Conservation (phyloP, 495 filamentous ascomycete genomes). For the Rostrohypoxylon terebratum region DNA sequence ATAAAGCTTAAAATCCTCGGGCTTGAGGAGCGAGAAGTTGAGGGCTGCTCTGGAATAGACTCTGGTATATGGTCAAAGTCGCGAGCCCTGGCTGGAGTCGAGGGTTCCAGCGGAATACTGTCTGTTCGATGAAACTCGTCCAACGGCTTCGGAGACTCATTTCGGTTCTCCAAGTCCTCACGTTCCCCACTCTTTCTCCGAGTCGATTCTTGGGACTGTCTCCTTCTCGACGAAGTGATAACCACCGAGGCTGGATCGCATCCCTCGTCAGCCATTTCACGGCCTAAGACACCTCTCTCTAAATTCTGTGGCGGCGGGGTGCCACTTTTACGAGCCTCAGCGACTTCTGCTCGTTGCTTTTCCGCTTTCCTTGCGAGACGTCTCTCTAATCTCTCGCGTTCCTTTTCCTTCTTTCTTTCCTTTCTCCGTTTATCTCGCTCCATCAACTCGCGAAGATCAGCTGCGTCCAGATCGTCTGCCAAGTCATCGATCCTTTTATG, state of each 20-base stretch:
- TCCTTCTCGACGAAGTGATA: constrained; percentile 59
- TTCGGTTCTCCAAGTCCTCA: constrained; percentile 31
- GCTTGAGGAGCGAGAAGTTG: constrained; percentile 42
- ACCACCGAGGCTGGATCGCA: constrained; percentile 58
- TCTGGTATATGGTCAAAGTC: constrained; percentile 22
- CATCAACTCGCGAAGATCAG: constrained; percentile 82
- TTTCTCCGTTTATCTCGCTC: constrained; percentile 83
- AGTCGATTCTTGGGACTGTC: constrained; percentile 48
- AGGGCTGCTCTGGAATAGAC: constrained; percentile 14
- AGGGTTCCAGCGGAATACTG: constrained; percentile 46
- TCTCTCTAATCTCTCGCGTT: constrained; percentile 76
- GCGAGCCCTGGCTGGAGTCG: constrained; percentile 29
- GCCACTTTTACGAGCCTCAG: constrained; percentile 54
- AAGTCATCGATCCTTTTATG: constrained; percentile 81
- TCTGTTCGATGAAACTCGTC: constrained; percentile 58
- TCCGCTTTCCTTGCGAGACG: constrained; percentile 76
- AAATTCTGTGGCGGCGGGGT: constrained; percentile 64
- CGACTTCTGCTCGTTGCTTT: constrained; percentile 67
- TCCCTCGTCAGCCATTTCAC: constrained; percentile 60
- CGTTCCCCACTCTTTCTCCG: constrained; percentile 33
- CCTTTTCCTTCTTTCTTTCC: constrained; percentile 76
- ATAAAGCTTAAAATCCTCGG: constrained; percentile 49
- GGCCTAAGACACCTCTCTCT: constrained; percentile 65
- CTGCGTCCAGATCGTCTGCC: constrained; percentile 83
- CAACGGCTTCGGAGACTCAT: constrained; percentile 44